These are phyloP conservation scores for Blakeslea trispora DNA, from an alignment of 371 early-diverging fungal genomes.

Conservation along the genomic window DNA sequence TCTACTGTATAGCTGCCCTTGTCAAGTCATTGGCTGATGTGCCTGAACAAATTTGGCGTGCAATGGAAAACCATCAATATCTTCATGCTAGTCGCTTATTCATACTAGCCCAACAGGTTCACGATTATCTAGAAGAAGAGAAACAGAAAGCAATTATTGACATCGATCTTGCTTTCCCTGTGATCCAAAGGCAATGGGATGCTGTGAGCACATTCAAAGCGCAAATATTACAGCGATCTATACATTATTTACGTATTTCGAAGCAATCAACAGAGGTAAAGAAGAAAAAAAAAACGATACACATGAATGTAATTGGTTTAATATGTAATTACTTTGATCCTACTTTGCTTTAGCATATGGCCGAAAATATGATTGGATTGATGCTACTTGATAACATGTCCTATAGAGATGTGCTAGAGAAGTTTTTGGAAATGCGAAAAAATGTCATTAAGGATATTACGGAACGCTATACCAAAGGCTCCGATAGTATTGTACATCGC, in stretches of 20 bases:
- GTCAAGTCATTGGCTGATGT: slow-evolving; percentile 85
- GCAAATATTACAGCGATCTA: slow-evolving; percentile 72
- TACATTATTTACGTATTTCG: slow-evolving; percentile 46
- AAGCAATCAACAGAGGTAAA: slow-evolving; percentile 57
- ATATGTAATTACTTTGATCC: too few relatives aligned
- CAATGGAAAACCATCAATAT: slow-evolving; percentile 70
- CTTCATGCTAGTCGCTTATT: slow-evolving; percentile 74
- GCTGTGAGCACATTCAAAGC: slow-evolving; percentile 73
- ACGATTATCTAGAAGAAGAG: slow-evolving; percentile 61
- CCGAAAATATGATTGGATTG: slow-evolving; percentile 61
- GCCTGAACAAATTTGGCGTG: slow-evolving; percentile 88
- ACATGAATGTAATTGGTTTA: too few relatives aligned
- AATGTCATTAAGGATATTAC: slow-evolving; percentile 41
- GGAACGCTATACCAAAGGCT: slow-evolving; percentile 6
- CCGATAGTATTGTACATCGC: slow-evolving; percentile 20
- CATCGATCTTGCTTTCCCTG: slow-evolving; percentile 70
- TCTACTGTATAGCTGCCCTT: slow-evolving; percentile 76
- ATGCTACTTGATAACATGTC: slow-evolving; percentile 63
- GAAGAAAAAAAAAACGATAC: too few relatives aligned
- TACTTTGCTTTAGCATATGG: slow-evolving; percentile 50
- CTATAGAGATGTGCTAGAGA: slow-evolving; percentile 38
- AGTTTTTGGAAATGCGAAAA: slow-evolving; percentile 44
- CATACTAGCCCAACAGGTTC: slow-evolving; percentile 65
- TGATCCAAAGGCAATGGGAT: slow-evolving; percentile 87
- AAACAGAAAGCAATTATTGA: slow-evolving; percentile 29